Base-by-base conservation (phyloP, 2,329 filamentous ascomycete genomes). In the Colletotrichum echinochloae region DNA sequence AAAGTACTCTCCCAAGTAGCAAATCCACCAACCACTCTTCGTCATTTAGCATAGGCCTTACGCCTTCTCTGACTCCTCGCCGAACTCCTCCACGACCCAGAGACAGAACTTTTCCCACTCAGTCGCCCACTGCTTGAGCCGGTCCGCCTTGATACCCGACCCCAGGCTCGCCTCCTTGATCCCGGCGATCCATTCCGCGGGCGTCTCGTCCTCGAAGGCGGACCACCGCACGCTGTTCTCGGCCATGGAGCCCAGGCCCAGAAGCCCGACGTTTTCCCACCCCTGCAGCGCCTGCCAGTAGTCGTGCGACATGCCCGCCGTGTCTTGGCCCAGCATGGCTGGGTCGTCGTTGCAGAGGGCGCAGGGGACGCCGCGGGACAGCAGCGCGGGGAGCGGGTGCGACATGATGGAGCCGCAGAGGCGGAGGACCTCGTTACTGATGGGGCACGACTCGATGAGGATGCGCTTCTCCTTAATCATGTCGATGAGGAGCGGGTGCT, bases 201-300 rank as follows among this genome's bases (percentile, higher is more conserved):
- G 77, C 20, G 81, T 86, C 77, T 92, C 89, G 75, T 97, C 93
- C 76, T 95, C 92, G 75, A 93, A 94, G 54, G 91, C 91, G 23
- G 92, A 91, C 92, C 92, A 97, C 44, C 92, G 87, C 62, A 97
- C 89, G 72, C 92, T 94, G 77, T 96, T 97, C 83, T 97, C 93
- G 1, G 93, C 94, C 76, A 97, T 83, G 66, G 90, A 91, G 0
- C 91, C 94, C 61, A 97, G 81, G 0, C 93, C 94, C 26, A 91
- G 92, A 6, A 97, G 84, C 2, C 93, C 94, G 9, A 96, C 86
- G 76, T 94, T 95, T 73, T 95, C 90, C 87, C 93, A 94, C 0
- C 92, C 93, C 79, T 96, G 93, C 48, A 97, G 82, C 2, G 91
- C 91, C 80, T 94, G 92, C 93, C 93, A 97, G 81, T 95, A 95